phyloP scores from a whole-genome alignment of 1,139 yeast genomes.

The Meyerozyma smithsonii region DNA sequence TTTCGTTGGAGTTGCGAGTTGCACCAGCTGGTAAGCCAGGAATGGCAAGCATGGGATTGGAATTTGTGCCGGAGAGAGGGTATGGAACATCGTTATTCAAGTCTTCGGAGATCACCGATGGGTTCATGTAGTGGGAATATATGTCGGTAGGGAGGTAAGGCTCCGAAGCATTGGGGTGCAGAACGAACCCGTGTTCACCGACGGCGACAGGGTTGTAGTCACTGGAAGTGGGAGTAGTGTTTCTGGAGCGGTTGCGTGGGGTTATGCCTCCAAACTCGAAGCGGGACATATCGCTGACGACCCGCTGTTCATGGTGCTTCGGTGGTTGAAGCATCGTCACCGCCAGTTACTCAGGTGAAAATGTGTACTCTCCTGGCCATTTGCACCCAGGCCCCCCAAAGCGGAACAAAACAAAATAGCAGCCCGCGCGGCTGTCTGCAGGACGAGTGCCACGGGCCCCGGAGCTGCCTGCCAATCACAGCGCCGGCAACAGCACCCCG shows the following conservation, averaged over 20 bases:
- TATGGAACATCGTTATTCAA: slow-evolving; percentile 1
- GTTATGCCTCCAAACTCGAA: slow-evolving; percentile 12
- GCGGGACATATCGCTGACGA: slow-evolving; percentile 16
- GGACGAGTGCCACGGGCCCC: neutral
- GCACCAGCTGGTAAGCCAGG: neutral
- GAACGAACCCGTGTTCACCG: neutral
- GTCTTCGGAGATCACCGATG: slow-evolving; percentile 9
- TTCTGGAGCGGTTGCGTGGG: slow-evolving; percentile 13
- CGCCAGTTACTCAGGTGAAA: neutral
- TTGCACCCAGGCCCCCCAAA: slow-evolving; percentile 1
- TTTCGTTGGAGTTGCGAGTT: slow-evolving; percentile 5
- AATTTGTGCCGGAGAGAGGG: neutral
- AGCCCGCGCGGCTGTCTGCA: neutral
- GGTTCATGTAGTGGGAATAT: slow-evolving; percentile 7
- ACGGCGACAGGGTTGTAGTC: slow-evolving; percentile 8
- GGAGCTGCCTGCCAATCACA: neutral
- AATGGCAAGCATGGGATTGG: neutral
- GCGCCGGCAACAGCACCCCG: slow-evolving; percentile 1
- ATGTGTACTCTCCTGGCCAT: neutral
- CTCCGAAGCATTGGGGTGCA: neutral
- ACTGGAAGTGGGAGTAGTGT: slow-evolving; percentile 13
- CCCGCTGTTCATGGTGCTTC: slow-evolving; percentile 9
- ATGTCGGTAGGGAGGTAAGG: slow-evolving; percentile 8
- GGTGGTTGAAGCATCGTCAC: slow-evolving; percentile 3
- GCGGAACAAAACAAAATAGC: neutral